These are phyloP conservation scores for Sphaerulina populicola DNA, from an alignment of 2,329 filamentous ascomycete genomes.

Conservation along the genomic window DNA sequence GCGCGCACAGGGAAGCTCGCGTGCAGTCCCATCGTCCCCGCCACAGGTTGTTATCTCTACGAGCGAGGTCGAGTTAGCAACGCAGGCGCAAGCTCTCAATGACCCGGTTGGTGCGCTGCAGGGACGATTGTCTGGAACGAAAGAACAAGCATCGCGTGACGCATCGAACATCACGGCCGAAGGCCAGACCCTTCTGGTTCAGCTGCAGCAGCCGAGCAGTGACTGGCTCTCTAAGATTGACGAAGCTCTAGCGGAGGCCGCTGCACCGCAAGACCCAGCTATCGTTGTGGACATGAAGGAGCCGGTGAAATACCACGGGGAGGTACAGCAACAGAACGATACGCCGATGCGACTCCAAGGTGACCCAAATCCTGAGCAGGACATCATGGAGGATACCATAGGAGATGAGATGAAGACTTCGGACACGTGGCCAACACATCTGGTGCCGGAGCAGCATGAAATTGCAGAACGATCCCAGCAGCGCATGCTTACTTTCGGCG, in stretches of 20 bases:
- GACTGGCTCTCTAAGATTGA: slow-evolving; percentile 7
- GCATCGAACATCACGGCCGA: neutral
- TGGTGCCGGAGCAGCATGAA: neutral
- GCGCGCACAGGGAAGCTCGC: neutral
- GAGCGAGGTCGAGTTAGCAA: slow-evolving; percentile 3
- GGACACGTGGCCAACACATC: neutral
- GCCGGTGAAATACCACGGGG: neutral
- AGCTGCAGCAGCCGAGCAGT: neutral
- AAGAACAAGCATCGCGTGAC: neutral
- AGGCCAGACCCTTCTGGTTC: neutral
- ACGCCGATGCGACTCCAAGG: neutral
- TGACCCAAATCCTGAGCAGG: neutral
- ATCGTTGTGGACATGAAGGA: neutral
- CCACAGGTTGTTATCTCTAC: slow-evolving; percentile 3
- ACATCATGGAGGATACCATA: neutral
- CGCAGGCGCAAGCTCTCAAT: slow-evolving; percentile 2
- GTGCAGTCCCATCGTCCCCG: slow-evolving; percentile 1
- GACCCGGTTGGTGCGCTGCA: slow-evolving; percentile 1
- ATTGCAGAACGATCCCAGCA: neutral
- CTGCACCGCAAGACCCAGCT: neutral
- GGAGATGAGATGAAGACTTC: neutral
- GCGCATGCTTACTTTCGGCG: slow-evolving; percentile 1
- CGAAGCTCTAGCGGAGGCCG: slow-evolving; percentile 2
- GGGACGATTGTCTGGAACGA: neutral
- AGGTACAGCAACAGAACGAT: neutral